Evolutionary conservation across 805 yeast genomes (phyloP).

Genomic region (Monosporozyma solicola): DNA sequence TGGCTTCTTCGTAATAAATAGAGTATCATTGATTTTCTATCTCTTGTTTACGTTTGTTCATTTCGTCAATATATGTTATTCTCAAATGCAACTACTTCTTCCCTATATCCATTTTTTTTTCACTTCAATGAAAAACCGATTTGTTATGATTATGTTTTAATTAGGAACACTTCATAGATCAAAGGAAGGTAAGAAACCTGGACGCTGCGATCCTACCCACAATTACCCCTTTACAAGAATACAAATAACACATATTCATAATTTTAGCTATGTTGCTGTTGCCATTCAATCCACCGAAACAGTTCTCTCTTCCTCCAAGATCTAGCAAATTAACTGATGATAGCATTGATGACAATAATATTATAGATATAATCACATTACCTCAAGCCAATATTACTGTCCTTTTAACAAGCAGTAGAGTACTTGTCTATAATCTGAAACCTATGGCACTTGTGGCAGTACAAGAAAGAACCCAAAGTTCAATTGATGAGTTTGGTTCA

Average conservation of each 20-base stretch:
- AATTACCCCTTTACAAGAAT: not conserved
- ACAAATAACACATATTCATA: not conserved
- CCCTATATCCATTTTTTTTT: not conserved
- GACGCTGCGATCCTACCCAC: not conserved
- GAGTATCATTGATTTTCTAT: not conserved
- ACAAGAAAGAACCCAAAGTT: constrained; percentile 23
- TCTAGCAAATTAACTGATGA: constrained; percentile 4
- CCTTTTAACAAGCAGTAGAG: constrained; percentile 22
- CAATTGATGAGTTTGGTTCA: constrained; percentile 25
- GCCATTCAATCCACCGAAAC: constrained; percentile 27
- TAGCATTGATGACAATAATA: constrained; percentile 12
- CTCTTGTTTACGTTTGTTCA: not conserved
- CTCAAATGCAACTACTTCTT: not conserved
- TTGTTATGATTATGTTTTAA: not conserved
- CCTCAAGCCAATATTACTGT: constrained; percentile 23
- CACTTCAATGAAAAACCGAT: not conserved
- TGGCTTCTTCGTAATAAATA: too few relatives aligned
- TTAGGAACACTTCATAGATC: not conserved
- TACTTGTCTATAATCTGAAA: constrained; percentile 26
- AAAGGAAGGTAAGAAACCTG: not conserved
- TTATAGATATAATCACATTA: constrained; percentile 18
- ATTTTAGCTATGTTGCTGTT: constrained; percentile 16
- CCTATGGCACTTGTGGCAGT: constrained; percentile 28
- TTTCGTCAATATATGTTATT: not conserved
- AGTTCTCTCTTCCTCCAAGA: constrained; percentile 12